Evolutionary conservation across 148 eudicot species (phyloP).

Genomic region (Agrostemma githago): DNA sequence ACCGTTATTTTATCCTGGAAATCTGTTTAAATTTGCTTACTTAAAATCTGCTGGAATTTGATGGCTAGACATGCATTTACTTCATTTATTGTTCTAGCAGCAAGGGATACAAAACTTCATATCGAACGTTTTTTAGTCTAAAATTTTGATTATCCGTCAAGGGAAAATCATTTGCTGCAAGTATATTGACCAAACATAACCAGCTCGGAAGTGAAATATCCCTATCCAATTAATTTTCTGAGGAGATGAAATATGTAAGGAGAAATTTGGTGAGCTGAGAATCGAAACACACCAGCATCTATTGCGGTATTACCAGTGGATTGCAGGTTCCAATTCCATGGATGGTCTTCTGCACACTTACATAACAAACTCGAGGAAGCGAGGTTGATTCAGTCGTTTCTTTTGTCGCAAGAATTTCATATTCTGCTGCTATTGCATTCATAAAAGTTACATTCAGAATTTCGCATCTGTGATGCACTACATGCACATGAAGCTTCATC

Average conservation of each 20-base stretch:
- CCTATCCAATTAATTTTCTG: too few species aligned
- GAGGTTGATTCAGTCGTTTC: background rate
- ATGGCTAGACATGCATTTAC: background rate
- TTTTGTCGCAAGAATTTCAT: too few species aligned
- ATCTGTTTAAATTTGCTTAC: background rate
- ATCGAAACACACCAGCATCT: background rate
- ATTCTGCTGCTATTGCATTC: too few species aligned
- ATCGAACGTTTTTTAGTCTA: too few species aligned
- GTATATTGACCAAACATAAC: background rate
- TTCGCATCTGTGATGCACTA: background rate
- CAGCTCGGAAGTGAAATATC: too few species aligned
- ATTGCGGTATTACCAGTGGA: background rate
- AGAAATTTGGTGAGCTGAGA: background rate
- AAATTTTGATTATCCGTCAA: background rate
- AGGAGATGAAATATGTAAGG: background rate
- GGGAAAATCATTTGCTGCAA: background rate
- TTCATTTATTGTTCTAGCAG: background rate
- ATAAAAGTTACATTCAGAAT: too few species aligned
- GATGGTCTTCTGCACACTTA: background rate
- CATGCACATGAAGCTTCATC: background rate
- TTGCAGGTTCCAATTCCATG: background rate
- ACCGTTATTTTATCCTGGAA: background rate
- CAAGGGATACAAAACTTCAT: background rate
- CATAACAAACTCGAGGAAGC: background rate
- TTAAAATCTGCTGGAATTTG: constrained; percentile 55